Base-by-base conservation (phyloP, 2,329 filamentous ascomycete species). In the Pestalotiopsis sp. region DNA sequence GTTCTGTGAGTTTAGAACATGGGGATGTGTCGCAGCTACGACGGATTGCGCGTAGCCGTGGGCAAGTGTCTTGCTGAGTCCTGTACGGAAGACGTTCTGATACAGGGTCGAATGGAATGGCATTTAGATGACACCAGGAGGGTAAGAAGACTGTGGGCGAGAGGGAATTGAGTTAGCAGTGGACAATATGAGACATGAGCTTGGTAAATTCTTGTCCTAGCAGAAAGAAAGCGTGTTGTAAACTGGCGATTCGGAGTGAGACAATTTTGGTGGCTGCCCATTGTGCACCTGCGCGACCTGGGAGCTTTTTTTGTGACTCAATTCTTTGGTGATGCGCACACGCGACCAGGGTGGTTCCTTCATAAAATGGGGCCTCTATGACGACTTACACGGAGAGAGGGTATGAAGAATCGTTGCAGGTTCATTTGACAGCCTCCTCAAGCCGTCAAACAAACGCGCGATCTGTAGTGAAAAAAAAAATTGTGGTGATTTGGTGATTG, bases 21-120 rank as follows among this genome's bases (percentile, higher is more conserved):
- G 86, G 68, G 88, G 89, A 72, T 97, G 94, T 73, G 94, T 94
- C 77, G 94, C 95, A 78, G 96, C 96, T 84, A 99, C 94, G 83
- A 98, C 92, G 72, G 95, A 97, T 82, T 98, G 95, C 76, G 95
- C 95, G 89, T 98, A 98, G 84, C 95, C 95, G 89, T 98, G 94
- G 81, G 94, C 95, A 82, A 98, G 92, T 78, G 95, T 94, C 86
- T 98, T 98, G 80, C 93, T 91, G 84, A 98, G 92, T 92, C 93
- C 95, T 89, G 95, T 93, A 87, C 96, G 95, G 90, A 97, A 94
- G 87, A 98, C 93, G 86, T 88, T 91, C 84, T 89, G 87, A 83
- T 90, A 91, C 73, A 91, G 84, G 79, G 87, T 89, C 72, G 89
- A 90, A 82, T 90, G 91, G 78, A 90, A 89, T 83, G 89, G 90